Percentiles rank a stretch among this genome's conserved stretches.
phyloP scores from a whole-genome alignment of 371 early-diverging fungal species.

The Rhizopus sp. region DNA sequence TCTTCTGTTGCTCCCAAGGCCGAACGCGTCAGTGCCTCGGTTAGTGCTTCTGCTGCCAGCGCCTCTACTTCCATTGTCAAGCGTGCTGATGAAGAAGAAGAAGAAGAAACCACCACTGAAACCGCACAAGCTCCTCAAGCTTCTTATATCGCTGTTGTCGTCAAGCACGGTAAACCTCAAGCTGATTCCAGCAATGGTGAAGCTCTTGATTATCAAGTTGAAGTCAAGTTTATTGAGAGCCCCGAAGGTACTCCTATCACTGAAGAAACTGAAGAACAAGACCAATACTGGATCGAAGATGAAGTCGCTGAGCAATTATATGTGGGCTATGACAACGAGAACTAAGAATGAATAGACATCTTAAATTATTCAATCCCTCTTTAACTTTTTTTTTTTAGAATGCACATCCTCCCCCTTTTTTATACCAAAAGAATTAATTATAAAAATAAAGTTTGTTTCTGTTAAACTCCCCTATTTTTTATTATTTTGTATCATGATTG shows the following conservation, averaged over 20 bases:
- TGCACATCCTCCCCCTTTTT: neutral
- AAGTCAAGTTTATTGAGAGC: neutral
- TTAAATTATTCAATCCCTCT: neutral
- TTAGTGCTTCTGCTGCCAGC: neutral
- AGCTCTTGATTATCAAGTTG: neutral
- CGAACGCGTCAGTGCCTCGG: neutral
- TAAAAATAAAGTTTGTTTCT: neutral
- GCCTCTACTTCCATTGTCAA: constrained; percentile 3
- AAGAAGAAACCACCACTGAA: neutral
- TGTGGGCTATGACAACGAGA: constrained; percentile 15
- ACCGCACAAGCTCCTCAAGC: neutral
- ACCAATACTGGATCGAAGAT: constrained; percentile 12
- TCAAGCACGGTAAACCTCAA: neutral
- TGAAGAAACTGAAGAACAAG: constrained; percentile 3
- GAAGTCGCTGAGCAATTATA: constrained; percentile 10
- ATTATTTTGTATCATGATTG: neutral
- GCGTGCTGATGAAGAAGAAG: neutral
- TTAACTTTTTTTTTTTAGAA: neutral
- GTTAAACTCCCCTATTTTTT: neutral
- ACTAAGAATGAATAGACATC: neutral
- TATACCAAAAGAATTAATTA: neutral
- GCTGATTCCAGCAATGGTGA: neutral
- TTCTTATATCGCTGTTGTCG: neutral
- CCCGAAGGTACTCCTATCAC: neutral
- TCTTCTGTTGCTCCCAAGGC: neutral